Base-by-base conservation (phyloP, 306 rosid species). In the Malus orientalis region DNA sequence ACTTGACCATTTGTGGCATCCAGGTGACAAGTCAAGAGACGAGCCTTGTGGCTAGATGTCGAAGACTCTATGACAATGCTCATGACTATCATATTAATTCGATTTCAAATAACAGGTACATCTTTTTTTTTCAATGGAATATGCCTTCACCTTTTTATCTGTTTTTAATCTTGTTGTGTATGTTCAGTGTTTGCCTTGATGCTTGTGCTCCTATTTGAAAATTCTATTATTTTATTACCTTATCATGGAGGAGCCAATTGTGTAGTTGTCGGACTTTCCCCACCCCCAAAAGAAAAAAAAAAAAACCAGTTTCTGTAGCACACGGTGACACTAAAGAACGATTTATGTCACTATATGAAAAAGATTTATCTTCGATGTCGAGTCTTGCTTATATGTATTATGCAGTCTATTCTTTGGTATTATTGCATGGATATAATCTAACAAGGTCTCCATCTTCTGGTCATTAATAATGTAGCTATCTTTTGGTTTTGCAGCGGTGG, bases 401-500 rank as follows among this genome's bases (percentile, higher is more conserved):
- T 45, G 30, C 33, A 44, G 27, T 47, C 60, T 73, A 33, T 47
- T 25, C 33, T 69, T 51, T 45, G 70, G 42, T 60, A 25, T 54
- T 72, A 11, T 44, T 71, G 63, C 53, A 30, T 55, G 60, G 29
- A 27, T 27, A 27, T 60, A 60, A 18, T 62, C 51, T 51, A 20
- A 32, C 67, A 19, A 0, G 29, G 16, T 78, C 30, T 63, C 20
- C 18, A 60, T 30, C 67, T 53, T 22, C 78, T 58, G 4, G 16
- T 62, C 72, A 58, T 71, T 75, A 62, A 60, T 38, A 62, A 51
- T 36, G 7, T 40, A 5, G 7, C 69, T 40, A 61, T 30, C 57
- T 69, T 19, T 74, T 67, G 77, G 63, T 88, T 80, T 87, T 77
- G 78, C 73, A 96, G 99, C 44, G 99, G 93, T 79, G 99, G 99